These are phyloP conservation scores for Cenchrus purpureus DNA, from an alignment of 176 grass and related monocot genomes.

Conservation along the genomic window DNA sequence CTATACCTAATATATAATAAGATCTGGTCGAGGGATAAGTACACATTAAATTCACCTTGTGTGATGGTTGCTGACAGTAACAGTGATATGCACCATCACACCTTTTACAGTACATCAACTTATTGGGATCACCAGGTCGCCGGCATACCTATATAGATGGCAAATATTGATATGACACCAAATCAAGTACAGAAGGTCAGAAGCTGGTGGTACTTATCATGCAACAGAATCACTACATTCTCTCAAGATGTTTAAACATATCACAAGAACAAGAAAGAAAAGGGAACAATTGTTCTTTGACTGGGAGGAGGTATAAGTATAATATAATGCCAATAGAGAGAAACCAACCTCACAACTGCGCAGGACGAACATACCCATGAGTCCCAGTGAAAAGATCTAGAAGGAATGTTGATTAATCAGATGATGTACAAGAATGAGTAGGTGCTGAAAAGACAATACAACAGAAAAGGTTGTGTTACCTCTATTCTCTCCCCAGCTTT, in stretches of 20 bases:
- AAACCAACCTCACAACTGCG: constrained; percentile 79
- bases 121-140: constrained; percentile 92
- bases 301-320: not conserved
- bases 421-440: constrained; percentile 25
- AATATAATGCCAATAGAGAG: constrained; percentile 9
- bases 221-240: not conserved
- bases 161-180: constrained; percentile 38
- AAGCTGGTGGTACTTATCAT: constrained; percentile 8
- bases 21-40: not conserved
- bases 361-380: constrained; percentile 89
- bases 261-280: not conserved
- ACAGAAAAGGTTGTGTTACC: constrained; percentile 34
- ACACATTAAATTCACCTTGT: constrained; percentile 67
- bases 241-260: constrained; percentile 27
- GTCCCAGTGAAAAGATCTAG: constrained; percentile 92
- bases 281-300: not conserved
- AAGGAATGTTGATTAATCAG: constrained; percentile 38
- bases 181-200: constrained; percentile 27
- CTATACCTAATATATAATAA: not conserved
- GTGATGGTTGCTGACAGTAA: constrained; percentile 98
- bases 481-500: constrained; percentile 91
- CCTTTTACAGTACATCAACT: constrained; percentile 99
- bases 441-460: not conserved
- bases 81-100: constrained; percentile 98
- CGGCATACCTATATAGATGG: constrained; percentile 73